Conservation (phyloP, 164 flowering plant species). For the Sextonia rubra region DNA sequence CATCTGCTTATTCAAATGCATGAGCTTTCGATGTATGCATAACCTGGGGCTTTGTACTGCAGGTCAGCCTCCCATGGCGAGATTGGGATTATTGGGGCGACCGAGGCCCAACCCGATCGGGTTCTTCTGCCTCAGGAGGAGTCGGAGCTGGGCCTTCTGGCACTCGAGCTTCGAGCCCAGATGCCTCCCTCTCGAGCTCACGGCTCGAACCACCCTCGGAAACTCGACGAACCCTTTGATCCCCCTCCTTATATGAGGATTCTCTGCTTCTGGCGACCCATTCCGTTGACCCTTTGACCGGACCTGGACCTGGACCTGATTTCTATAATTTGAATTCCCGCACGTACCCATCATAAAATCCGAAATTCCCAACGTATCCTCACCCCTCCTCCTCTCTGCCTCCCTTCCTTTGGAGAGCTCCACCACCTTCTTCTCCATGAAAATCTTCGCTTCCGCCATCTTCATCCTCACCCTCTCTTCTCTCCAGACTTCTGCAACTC, state of each 20-base stretch:
- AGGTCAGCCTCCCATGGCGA: constrained; percentile 28
- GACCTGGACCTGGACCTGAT: neutral
- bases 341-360: neutral
- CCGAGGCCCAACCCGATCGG: constrained; percentile 19
- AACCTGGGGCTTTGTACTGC: too few relatives aligned
- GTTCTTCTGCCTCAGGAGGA: constrained; percentile 55
- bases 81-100: constrained; percentile 23
- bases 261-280: constrained; percentile 14
- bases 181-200: constrained; percentile 47
- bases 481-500: constrained; percentile 17
- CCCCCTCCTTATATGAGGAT: constrained; percentile 21
- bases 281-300: constrained; percentile 5
- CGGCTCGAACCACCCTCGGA: constrained; percentile 60
- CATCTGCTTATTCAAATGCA: too few relatives aligned
- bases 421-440: constrained; percentile 15
- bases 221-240: constrained; percentile 57
- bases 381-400: neutral
- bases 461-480: constrained; percentile 21
- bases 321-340: neutral
- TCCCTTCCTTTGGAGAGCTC: constrained; percentile 2
- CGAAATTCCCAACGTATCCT: neutral
- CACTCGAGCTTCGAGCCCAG: constrained; percentile 65
- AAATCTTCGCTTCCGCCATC: constrained; percentile 8
- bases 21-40: too few relatives aligned
- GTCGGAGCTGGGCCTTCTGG: constrained; percentile 66